These are phyloP conservation scores for Pyrus communis DNA, from an alignment of 306 rosid genomes.

Conservation along the genomic window DNA sequence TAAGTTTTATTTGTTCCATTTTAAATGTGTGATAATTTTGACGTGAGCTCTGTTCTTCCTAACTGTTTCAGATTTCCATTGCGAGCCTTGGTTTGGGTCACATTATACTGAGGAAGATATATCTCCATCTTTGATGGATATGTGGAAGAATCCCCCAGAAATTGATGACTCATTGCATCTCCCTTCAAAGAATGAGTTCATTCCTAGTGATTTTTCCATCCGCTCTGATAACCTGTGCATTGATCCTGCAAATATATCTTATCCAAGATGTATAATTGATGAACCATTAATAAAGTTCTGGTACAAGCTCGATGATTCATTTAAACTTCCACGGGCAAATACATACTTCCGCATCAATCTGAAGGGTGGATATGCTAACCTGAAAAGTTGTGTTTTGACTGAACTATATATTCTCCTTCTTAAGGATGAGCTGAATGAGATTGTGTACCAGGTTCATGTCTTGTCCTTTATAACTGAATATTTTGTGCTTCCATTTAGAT, in stretches of 20 bases:
- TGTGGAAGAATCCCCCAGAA: constrained; percentile 78
- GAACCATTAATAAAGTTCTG: constrained; percentile 84
- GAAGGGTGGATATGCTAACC: constrained; percentile 68
- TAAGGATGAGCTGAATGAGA: constrained; percentile 82
- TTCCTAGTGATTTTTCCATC: constrained; percentile 83
- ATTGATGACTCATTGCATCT: constrained; percentile 69
- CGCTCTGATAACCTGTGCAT: constrained; percentile 30
- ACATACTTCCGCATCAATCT: constrained; percentile 79
- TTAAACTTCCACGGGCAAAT: constrained; percentile 90
- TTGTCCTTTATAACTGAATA: constrained; percentile 17
- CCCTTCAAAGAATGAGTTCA: constrained; percentile 83
- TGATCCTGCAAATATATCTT: constrained; percentile 33
- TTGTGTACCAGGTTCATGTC: constrained; percentile 72
- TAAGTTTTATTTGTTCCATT: neutral
- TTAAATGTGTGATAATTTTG: neutral
- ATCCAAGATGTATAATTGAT: constrained; percentile 72
- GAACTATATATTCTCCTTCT: constrained; percentile 78
- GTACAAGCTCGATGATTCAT: constrained; percentile 75
- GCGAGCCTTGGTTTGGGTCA: constrained; percentile 96
- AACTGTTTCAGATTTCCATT: constrained; percentile 46
- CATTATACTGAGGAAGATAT: constrained; percentile 66
- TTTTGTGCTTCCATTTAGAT: neutral
- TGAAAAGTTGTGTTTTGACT: constrained; percentile 55
- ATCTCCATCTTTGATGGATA: constrained; percentile 52
- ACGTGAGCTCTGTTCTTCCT: neutral